Base-by-base conservation (phyloP, 345 rosid genomes). In the Salix suchowensis region DNA sequence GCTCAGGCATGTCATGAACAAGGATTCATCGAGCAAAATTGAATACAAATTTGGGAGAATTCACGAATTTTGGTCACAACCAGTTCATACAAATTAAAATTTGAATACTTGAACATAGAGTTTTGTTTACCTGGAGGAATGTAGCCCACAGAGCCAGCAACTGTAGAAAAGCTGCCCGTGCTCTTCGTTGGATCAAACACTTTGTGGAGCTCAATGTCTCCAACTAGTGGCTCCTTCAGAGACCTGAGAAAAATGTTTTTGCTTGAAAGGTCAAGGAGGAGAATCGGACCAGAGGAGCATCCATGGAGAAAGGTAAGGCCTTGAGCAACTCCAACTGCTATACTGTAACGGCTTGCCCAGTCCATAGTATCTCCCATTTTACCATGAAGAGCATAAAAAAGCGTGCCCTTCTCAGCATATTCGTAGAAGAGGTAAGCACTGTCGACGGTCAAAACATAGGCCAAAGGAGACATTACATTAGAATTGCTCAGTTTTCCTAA, bases 71-170 rank as follows among this genome's bases (percentile, higher is more conserved):
- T 12, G 14, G 26, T 65, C 70, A 60, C 13, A 9, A 46, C 76
- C 72, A 55, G 65, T 39, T 50, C 28, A 32, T 24, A 50, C 58
- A 26, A 19, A 30, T 18, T 40, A 44, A 30, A 21, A 46, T 2
- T 11, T 24, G 1, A 72, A 15, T 2, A 58, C 39, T 30, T 23
- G 24, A 55, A 81, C 42, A 39, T 26, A 18, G 68, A 72, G 40
- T 48, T 77, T 39, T 73, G 28, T 48, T 86, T 54, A 90, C 97
- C 98, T 84, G 96, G 98, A 81, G 97, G 92, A 74, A 92, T 82
- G 80, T 89, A 92, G 78, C 97, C 96, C 2, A 92, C 89, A 66
- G 98, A 89, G 48, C 98, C 98, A 71, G 97, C 94, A 81, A 92
- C 89, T 3, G 91, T 84, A 0, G 97, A 92, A 79, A 92, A 90